A percentile compares a stretch with the other conserved stretches of the same genome.
phyloP scores from a whole-genome alignment of 2,329 filamentous ascomycete genomes.

The Coleophoma cylindrospora region DNA sequence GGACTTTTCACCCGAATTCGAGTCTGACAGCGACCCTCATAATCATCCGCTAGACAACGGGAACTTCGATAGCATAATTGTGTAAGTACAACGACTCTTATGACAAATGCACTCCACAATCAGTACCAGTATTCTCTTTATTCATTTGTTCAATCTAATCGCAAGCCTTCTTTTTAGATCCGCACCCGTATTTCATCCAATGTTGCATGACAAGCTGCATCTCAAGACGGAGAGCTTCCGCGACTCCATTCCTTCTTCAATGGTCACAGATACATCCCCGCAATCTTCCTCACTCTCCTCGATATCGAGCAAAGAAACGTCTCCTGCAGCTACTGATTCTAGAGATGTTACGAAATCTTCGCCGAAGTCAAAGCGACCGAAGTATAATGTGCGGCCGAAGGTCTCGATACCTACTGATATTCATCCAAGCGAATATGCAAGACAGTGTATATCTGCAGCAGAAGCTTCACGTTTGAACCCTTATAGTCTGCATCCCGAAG shows the following conservation, averaged over 20 bases:
- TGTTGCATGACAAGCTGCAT: slow-evolving; percentile 19
- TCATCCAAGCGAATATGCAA: slow-evolving; percentile 73
- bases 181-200: slow-evolving; percentile 13
- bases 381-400: slow-evolving; percentile 63
- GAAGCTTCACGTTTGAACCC: slow-evolving; percentile 87
- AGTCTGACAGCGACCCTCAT: slow-evolving; percentile 12
- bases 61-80: slow-evolving; percentile 9
- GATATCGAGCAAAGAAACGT: slow-evolving; percentile 59
- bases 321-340: slow-evolving; percentile 42
- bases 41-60: slow-evolving; percentile 13
- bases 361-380: slow-evolving; percentile 26
- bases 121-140: too few species aligned
- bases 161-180: slow-evolving; percentile 11
- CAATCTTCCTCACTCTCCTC: slow-evolving; percentile 43
- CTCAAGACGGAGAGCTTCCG: slow-evolving; percentile 26
- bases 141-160: too few species aligned
- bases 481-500: slow-evolving; percentile 78
- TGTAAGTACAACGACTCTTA: slow-evolving; percentile 18
- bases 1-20: slow-evolving; percentile 6
- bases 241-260: slow-evolving; percentile 47
- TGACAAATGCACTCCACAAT: too few species aligned
- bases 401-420: slow-evolving; percentile 80
- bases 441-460: slow-evolving; percentile 84
- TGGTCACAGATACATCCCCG: slow-evolving; percentile 45
- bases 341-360: slow-evolving; percentile 21